phyloP scores from a whole-genome alignment of 768 basidiomycete genomes.

The Lactifluus rugatus region DNA sequence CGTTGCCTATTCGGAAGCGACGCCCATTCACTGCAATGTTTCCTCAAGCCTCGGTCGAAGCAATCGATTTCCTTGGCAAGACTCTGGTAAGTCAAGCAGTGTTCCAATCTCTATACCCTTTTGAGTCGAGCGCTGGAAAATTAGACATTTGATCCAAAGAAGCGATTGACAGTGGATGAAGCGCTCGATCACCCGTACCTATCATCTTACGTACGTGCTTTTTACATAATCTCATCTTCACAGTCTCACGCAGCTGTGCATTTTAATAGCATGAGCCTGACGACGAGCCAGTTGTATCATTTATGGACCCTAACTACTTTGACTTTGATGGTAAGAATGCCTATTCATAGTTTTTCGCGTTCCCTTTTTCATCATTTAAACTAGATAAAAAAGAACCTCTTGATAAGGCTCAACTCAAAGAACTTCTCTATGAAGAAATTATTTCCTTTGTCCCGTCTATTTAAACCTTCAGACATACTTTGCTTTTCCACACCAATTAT shows the following conservation, averaged over 20 bases:
- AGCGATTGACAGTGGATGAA: conserved; percentile 72
- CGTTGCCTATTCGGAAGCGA: conserved; percentile 73
- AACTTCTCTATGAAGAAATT: conserved; percentile 78
- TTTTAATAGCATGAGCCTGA: conserved; percentile 65
- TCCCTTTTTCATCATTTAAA: conserved; percentile 7
- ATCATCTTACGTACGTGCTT: conserved; percentile 53
- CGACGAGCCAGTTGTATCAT: conserved; percentile 77
- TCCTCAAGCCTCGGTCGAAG: conserved; percentile 64
- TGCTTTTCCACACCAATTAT: conserved; percentile 6
- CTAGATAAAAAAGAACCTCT: conserved; percentile 65
- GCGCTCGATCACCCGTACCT: conserved; percentile 79
- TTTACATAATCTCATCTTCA: neutral
- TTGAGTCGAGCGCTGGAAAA: neutral
- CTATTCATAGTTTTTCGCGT: neutral
- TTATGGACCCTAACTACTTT: conserved; percentile 79
- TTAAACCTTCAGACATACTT: conserved; percentile 23
- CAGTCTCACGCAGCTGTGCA: neutral
- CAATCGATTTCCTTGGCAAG: conserved; percentile 62
- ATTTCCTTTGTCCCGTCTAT: conserved; percentile 62
- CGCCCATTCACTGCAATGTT: conserved; percentile 62
- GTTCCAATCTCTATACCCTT: neutral
- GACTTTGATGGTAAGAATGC: conserved; percentile 68
- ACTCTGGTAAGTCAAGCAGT: conserved; percentile 43
- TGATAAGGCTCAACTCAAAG: conserved; percentile 71
- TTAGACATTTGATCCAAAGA: conserved; percentile 82